Evolutionary conservation across 2,329 filamentous ascomycete genomes (phyloP).

Genomic region (Epichloe uncinata): DNA sequence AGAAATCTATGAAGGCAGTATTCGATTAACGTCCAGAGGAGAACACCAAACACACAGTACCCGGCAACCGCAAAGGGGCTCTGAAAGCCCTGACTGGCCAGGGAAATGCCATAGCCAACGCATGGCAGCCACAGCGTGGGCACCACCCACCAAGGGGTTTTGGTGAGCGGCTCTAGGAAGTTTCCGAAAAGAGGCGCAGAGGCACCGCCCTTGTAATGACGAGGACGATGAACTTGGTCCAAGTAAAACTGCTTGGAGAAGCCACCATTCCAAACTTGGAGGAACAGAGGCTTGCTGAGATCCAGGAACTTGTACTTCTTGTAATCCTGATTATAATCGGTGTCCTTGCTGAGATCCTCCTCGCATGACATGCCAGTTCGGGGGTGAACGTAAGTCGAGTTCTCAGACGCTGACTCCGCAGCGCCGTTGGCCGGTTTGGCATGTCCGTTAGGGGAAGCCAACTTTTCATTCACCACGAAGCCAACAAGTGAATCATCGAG

Average conservation of each 20-base stretch:
- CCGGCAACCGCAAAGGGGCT: constrained; percentile 32
- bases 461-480: constrained; percentile 53
- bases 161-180: constrained; percentile 92
- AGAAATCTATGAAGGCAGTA: constrained; percentile 80
- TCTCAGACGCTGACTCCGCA: constrained; percentile 12
- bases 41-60: constrained; percentile 60
- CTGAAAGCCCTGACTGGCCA: constrained; percentile 49
- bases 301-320: constrained; percentile 91
- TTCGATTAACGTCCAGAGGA: constrained; percentile 80
- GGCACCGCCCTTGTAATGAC: constrained; percentile 86
- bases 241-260: constrained; percentile 96
- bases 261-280: constrained; percentile 76
- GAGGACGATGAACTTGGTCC: constrained; percentile 86
- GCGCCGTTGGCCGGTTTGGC: constrained; percentile 17
- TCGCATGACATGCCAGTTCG: constrained; percentile 80
- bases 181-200: constrained; percentile 95
- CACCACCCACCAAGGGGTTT: constrained; percentile 89
- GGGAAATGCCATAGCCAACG: constrained; percentile 56
- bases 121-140: constrained; percentile 76
- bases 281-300: constrained; percentile 67
- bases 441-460: constrained; percentile 18
- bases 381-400: constrained; percentile 31
- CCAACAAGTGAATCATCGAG: constrained; percentile 78
- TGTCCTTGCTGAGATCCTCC: constrained; percentile 78
- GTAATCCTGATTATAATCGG: constrained; percentile 63